Evolutionary conservation across 257 asterid genomes (phyloP).

Genomic region (Nicotiana paniculata): DNA sequence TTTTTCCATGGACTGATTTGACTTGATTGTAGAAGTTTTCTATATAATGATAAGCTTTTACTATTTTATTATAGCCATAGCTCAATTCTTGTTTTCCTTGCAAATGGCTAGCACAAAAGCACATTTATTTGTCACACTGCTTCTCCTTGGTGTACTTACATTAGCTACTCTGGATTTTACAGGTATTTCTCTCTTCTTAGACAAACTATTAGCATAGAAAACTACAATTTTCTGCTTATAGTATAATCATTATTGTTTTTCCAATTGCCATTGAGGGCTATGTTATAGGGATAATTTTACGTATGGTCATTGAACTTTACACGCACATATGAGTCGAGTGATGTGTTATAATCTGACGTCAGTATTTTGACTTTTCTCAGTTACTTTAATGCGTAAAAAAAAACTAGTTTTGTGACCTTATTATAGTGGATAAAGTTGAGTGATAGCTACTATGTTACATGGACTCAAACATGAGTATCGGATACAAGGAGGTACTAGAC

Average conservation of each 20-base stretch:
- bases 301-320: not conserved
- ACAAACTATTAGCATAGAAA: not conserved
- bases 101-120: constrained; percentile 9
- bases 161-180: constrained; percentile 9
- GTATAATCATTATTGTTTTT: not conserved
- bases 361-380: not conserved
- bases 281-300: not conserved
- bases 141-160: constrained; percentile 17
- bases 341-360: not conserved
- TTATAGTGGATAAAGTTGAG: not conserved
- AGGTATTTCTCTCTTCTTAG: constrained; percentile 3
- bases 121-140: not conserved
- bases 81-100: not conserved
- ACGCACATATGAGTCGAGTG: not conserved
- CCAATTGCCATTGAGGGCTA: not conserved
- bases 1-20: constrained; percentile 6
- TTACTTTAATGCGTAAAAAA: not conserved
- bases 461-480: not conserved
- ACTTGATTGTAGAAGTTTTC: not conserved
- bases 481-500: not conserved
- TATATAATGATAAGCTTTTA: not conserved
- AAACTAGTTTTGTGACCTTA: not conserved
- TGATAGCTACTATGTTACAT: not conserved
- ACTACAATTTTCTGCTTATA: not conserved
- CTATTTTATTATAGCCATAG: not conserved